A percentile compares a stretch with the other conserved stretches of the same genome.
Evolutionary conservation across 2,329 filamentous ascomycete genomes (phyloP).

Genomic region (Zalaria sp.): DNA sequence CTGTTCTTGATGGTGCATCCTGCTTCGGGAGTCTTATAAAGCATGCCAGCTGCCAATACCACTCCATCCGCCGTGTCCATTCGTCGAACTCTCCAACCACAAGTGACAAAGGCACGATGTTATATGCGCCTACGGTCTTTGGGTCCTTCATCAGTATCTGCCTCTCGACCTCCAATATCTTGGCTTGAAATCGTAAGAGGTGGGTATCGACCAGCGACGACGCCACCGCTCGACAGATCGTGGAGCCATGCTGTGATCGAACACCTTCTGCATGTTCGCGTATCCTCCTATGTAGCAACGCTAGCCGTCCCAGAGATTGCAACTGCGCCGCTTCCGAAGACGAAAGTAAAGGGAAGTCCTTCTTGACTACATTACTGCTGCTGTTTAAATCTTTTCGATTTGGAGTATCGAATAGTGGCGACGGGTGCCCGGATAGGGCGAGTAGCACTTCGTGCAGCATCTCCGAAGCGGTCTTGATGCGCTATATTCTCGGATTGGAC

Average conservation of each 20-base stretch:
- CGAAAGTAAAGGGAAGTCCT: conserved; percentile 42
- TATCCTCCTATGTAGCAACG: conserved; percentile 61
- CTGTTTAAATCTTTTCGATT: conserved; percentile 33
- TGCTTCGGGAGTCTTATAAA: conserved; percentile 44
- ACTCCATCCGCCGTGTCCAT: conserved; percentile 74
- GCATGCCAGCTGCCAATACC: conserved; percentile 61
- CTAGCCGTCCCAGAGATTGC: conserved; percentile 60
- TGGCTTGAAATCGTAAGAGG: conserved; percentile 65
- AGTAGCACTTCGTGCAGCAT: conserved; percentile 99
- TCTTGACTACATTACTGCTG: conserved; percentile 8
- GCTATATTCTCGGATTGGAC: too few species aligned
- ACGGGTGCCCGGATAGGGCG: conserved; percentile 86
- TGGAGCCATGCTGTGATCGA: conserved; percentile 57
- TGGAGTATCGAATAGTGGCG: conserved; percentile 56
- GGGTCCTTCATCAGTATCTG: conserved; percentile 64
- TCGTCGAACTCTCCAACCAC: conserved; percentile 74
- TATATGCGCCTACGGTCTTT: conserved; percentile 73
- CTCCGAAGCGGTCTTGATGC: too few species aligned
- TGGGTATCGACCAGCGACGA: conserved; percentile 62
- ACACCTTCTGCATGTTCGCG: conserved; percentile 53
- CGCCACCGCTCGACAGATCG: conserved; percentile 77
- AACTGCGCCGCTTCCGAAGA: conserved; percentile 75
- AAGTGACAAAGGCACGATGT: conserved; percentile 80
- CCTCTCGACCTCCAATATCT: conserved; percentile 72
- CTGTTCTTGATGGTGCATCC: conserved; percentile 8